Evolutionary conservation across 257 asterid species (phyloP).

Genomic region (Nyctanthes arbortristis): DNA sequence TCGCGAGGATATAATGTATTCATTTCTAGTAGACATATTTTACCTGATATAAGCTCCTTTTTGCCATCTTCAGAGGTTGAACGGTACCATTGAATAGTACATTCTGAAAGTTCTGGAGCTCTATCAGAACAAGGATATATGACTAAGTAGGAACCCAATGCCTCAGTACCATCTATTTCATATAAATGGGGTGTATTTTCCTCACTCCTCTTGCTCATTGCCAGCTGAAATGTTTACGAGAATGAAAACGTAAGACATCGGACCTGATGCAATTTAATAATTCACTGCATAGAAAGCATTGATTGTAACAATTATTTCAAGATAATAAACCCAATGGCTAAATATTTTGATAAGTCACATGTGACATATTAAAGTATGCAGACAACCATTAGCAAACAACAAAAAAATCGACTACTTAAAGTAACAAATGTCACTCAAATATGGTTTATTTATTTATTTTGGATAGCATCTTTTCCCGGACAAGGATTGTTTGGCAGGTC

Average conservation of each 20-base stretch:
- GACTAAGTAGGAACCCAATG: slow-evolving; percentile 73
- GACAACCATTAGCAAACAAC: not conserved
- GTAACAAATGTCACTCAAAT: not conserved
- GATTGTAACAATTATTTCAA: not conserved
- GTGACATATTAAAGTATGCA: not conserved
- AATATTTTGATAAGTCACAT: not conserved
- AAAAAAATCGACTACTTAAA: not conserved
- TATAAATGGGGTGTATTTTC: slow-evolving; percentile 38
- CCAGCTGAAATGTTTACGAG: slow-evolving; percentile 51
- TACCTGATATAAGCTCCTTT: slow-evolving; percentile 87
- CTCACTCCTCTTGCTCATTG: slow-evolving; percentile 62
- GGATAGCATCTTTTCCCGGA: not conserved
- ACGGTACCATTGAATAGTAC: slow-evolving; percentile 81
- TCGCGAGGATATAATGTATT: no score
- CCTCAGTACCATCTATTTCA: slow-evolving; percentile 76
- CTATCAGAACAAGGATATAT: slow-evolving; percentile 60
- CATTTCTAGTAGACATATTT: not conserved
- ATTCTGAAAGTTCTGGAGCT: slow-evolving; percentile 60
- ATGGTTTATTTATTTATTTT: no score
- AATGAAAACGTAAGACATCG: slow-evolving; percentile 20
- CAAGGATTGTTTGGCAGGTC: not conserved
- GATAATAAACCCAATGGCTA: not conserved
- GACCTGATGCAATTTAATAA: not conserved
- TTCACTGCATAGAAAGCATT: slow-evolving; percentile 2
- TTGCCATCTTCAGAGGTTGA: slow-evolving; percentile 61